Percentiles rank a stretch among this genome's conserved stretches.
These are phyloP conservation scores for Cephaloascus fragrans DNA, from an alignment of 805 yeast species.

Conservation along the genomic window DNA sequence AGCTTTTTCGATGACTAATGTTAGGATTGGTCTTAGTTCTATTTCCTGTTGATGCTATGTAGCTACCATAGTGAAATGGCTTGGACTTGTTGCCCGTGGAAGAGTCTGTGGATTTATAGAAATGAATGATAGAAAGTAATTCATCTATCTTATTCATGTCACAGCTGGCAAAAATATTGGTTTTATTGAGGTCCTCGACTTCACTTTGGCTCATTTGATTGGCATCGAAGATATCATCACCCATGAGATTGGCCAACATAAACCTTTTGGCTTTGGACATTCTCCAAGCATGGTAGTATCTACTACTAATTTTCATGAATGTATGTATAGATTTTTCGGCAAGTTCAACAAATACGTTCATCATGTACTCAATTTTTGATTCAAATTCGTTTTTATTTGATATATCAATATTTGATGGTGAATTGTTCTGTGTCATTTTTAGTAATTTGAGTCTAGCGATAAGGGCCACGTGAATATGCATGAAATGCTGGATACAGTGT, in stretches of 20 bases:
- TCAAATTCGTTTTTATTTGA: slow-evolving; percentile 6
- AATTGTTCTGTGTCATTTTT: slow-evolving; percentile 13
- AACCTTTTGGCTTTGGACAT: slow-evolving; percentile 24
- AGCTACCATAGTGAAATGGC: not conserved
- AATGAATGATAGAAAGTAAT: slow-evolving; percentile 14
- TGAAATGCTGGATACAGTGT: slow-evolving; percentile 19
- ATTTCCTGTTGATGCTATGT: not conserved
- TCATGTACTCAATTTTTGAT: slow-evolving; percentile 9
- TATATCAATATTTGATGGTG: slow-evolving; percentile 13
- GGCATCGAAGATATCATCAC: slow-evolving; percentile 4
- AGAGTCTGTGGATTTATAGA: too few relatives aligned
- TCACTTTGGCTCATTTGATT: not conserved
- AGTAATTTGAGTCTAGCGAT: slow-evolving; percentile 16
- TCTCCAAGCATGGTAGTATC: slow-evolving; percentile 31
- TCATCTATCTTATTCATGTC: slow-evolving; percentile 6
- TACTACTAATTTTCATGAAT: slow-evolving; percentile 22
- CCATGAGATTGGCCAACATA: slow-evolving; percentile 16
- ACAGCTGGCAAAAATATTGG: slow-evolving; percentile 7
- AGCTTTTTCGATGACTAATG: not conserved
- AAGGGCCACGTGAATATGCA: slow-evolving; percentile 18
- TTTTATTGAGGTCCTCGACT: not conserved
- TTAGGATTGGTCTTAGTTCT: not conserved
- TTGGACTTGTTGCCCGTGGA: slow-evolving; percentile 2
- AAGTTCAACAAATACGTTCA: slow-evolving; percentile 16
- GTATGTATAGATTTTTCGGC: slow-evolving; percentile 22